Base-by-base conservation (phyloP, 805 yeast genomes). In the Ogataea trehalophila region DNA sequence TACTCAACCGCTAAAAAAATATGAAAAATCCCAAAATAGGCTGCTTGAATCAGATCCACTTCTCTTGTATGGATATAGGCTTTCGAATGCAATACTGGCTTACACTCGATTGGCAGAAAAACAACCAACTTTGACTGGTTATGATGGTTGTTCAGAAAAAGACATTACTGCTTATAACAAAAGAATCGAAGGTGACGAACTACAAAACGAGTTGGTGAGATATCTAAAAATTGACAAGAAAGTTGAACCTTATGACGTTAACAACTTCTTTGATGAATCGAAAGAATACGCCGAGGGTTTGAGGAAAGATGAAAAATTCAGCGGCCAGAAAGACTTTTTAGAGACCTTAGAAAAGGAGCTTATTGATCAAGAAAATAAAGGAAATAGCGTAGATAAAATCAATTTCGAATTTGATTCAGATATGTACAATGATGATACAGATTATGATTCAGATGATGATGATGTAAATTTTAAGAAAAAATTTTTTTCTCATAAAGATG, bases 51-150 rank as follows among this genome's bases (percentile, higher is more conserved):
- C 31, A 8, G 31, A 26, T 26, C 8, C 31, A 9, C 31, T 26
- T 4, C 7, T 26, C 9, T 26, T 26, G 31, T 26, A 26, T 26
- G 31, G 31, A 9, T 26, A 26, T 26, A 26, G 31, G 2, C 31
- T 26, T 26, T 26, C 31, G 9, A 26, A 26, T 9, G 35, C 18
- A 4, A 17, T 42, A 17, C 23, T 36, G 16, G 16, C 16, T 6
- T 37, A 35, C 6, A 2, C 29, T 5, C 37, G 23, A n/a, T 18
- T 16, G 14, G 15, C 17, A 1, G 35, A 15, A 16, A 18, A 91
- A 51, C 97, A 92, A 66, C 92, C 94, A 62, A 98, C 91, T 68
- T 69, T 90, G 43, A 97, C 92, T 63, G 95, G 87, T 46, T 97
- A 92, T 65, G 97, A 97, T 42, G 96, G 86, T 4, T 18, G 23